phyloP scores from a whole-genome alignment of 768 basidiomycete genomes.

The Neoboletus brunneissimus region DNA sequence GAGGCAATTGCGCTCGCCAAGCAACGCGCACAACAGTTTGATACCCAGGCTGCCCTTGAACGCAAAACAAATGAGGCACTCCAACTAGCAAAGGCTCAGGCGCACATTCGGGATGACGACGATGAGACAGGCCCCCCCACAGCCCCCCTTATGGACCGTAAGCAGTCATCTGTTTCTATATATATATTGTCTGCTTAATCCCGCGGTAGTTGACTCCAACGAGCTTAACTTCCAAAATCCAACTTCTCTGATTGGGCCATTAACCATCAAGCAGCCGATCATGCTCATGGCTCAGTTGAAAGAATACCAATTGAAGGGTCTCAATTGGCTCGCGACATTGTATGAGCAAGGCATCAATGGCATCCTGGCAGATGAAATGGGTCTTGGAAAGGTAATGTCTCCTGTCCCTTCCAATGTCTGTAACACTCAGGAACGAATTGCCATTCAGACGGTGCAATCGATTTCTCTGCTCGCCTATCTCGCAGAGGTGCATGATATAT shows the following conservation, averaged over 20 bases:
- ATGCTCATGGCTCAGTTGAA: conserved; percentile 97
- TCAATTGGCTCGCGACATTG: conserved; percentile 96
- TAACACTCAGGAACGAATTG: background rate
- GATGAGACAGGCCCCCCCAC: conserved; percentile 37
- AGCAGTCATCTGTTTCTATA: conserved; percentile 26
- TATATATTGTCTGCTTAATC: conserved; percentile 2
- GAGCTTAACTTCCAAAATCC: conserved; percentile 99
- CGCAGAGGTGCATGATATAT: conserved; percentile 95
- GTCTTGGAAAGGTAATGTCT: conserved; percentile 72
- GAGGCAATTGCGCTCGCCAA: conserved; percentile 80
- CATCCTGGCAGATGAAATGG: conserved; percentile 99
- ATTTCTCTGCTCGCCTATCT: conserved; percentile 95
- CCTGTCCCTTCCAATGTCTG: conserved; percentile 7
- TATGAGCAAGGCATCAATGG: conserved; percentile 99
- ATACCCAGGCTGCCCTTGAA: conserved; percentile 75
- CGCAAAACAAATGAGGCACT: conserved; percentile 79
- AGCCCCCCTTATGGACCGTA: conserved; percentile 69
- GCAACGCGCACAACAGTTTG: conserved; percentile 81
- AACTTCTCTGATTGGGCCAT: conserved; percentile 77
- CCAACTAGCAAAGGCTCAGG: conserved; percentile 58
- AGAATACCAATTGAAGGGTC: conserved; percentile 96
- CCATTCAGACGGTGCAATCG: conserved; percentile 85
- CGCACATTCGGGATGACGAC: conserved; percentile 39
- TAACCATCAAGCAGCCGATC: conserved; percentile 87
- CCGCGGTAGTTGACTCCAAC: conserved; percentile 77